Base-by-base conservation (phyloP, 2,329 filamentous ascomycete genomes). In the Fusarium fracticaudum region DNA sequence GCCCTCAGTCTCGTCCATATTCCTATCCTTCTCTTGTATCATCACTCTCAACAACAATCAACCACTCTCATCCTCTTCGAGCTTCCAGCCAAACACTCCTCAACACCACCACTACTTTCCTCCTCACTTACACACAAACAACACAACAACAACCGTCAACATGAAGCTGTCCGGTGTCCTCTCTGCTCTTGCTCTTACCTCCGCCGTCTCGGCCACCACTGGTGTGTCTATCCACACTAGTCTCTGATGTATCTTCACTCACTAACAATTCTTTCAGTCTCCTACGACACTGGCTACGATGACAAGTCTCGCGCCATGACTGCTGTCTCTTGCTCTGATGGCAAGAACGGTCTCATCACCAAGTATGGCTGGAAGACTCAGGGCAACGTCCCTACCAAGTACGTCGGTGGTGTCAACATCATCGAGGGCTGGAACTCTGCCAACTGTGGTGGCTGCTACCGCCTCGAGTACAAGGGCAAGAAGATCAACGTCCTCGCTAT, bases 221-320 rank as follows among this genome's bases (percentile, higher is more conserved):
- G 81, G 83, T 83, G 74, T 59, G 74, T 72, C 6, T 33, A 29
- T 38, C 17, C 6, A 29, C 24, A 53, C 20, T 18, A 20, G 10
- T 20, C 29, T 38, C 18, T n/a, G 13, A 26, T 31, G 12, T 9
- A 43, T 44, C 26, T 47, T 31, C n/a, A 43, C 11, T 18, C 48
- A 63, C 72, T 77, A 60, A 79, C 67, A 57, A 15, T 53, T 20
- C 9, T 22, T 38, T 12, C 79, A 81, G 92, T 95, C 78, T 92
- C 91, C 73, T 96, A 91, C 83, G 93, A 95, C 83, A 83, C 84
- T 26, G 90, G 87, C 79, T 96, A 94, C 84, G 93, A 95, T 79
- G 84, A 91, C 72, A 80, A 80, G 51, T 74, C 75, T 68, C 87
- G 90, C 66, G 85, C 88, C 50, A 81, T 95, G 62, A 85, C 83